Base-by-base conservation (phyloP, 2,329 filamentous ascomycete species). In the Hypocreales sp. region DNA sequence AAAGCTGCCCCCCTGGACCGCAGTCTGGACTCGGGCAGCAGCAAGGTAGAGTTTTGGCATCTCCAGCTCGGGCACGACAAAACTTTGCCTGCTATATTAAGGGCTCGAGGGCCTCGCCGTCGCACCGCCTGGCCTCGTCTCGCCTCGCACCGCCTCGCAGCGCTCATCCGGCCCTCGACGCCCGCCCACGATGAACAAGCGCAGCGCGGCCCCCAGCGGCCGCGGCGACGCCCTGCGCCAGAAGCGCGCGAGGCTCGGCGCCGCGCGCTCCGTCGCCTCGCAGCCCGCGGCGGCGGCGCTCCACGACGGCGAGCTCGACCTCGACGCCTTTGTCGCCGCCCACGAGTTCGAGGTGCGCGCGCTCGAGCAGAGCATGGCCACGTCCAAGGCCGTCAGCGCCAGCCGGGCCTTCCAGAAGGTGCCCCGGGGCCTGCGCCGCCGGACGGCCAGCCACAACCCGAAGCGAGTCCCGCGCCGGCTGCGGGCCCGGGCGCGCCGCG, bases 391-490 rank as follows among this genome's bases (percentile, higher is more conserved):
- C 5, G 56, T 59, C 21, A 56, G 60, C 29, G 59, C 68, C 23
- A 74, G 71, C 31, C 68, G 87, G 27, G 86, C 87, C 10, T 95
- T 95, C 45, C 90, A 98, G 51, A 72, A 82, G 40, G 79, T 98
- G 5, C 90, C 90, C 2, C 71, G 83, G 39, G 74, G 77, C 26
- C 58, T 98, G 66, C 66, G 90, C 38, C 66, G 90, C 37, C 67
- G 90, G 40, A 93, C 87, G 0, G 90, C 87, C 13, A 93, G 84
- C 49, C 90, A 98, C 55, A 94, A 98, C 64, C 79, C 80, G 20
- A 92, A 87, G 55, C 71, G 79, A 35, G 77, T 98, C 11, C 90
- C 90, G 3, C 78, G 76, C 45, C 61, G 83, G 35, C 55, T 95
- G 44, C 68, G 79, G 30, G 56, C 56, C 21, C 67, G 79, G 38